phyloP scores from a whole-genome alignment of 768 basidiomycete genomes.

The Gautieria morchelliformis region DNA sequence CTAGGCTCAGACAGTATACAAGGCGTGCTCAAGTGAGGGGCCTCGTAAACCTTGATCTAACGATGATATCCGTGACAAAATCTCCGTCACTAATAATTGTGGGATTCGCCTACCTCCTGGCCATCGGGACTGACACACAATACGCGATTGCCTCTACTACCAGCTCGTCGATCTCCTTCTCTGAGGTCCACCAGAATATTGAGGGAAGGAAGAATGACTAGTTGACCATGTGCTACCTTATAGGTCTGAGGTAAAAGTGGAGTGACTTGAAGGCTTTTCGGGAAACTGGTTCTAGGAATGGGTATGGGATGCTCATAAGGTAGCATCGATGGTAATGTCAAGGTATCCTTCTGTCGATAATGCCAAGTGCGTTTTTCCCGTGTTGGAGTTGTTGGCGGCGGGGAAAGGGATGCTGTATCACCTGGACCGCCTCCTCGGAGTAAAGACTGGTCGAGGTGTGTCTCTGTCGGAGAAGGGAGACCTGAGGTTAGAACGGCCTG shows the following conservation, averaged over 20 bases:
- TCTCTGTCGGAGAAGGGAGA: background rate
- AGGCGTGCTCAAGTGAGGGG: constrained; percentile 41
- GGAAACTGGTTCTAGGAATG: constrained; percentile 25
- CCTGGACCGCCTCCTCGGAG: background rate
- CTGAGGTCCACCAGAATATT: constrained; percentile 47
- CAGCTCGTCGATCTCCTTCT: constrained; percentile 40
- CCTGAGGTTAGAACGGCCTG: background rate
- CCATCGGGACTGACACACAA: constrained; percentile 34
- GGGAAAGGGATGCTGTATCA: background rate
- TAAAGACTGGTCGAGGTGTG: background rate
- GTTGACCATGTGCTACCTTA: constrained; percentile 37
- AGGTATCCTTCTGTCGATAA: background rate
- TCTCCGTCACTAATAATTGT: background rate
- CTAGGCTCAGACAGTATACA: constrained; percentile 38
- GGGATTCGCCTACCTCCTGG: constrained; percentile 19
- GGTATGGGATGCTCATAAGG: constrained; percentile 18
- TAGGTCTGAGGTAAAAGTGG: constrained; percentile 31
- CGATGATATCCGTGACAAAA: background rate
- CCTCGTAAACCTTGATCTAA: constrained; percentile 37
- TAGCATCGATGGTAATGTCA: background rate
- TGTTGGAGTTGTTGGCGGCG: background rate
- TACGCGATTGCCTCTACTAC: constrained; percentile 36
- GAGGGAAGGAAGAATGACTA: constrained; percentile 41
- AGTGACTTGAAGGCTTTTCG: constrained; percentile 7
- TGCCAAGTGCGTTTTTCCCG: background rate